phyloP scores from a whole-genome alignment of 2,329 filamentous ascomycete genomes.

The Cercospora beticola region DNA sequence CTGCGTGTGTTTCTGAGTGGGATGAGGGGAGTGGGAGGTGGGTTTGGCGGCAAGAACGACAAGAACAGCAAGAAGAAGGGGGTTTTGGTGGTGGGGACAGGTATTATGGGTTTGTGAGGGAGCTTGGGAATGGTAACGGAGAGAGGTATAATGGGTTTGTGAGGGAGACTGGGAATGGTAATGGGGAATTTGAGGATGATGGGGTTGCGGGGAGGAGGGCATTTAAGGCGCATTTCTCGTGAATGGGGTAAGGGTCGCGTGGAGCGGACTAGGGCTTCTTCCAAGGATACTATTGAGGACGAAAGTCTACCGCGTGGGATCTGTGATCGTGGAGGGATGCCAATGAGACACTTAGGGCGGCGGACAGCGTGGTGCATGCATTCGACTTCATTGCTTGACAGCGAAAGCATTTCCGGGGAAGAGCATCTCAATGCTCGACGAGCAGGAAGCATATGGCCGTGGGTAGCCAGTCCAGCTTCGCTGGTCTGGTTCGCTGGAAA shows the following conservation, averaged over 20 bases:
- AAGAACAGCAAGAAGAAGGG: not conserved
- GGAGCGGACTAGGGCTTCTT: no score
- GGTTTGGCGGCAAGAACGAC: not conserved
- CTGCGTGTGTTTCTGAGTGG: not conserved
- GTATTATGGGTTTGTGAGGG: not conserved
- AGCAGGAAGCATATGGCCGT: no score
- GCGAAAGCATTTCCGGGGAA: not conserved
- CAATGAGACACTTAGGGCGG: no score
- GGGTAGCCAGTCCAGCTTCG: no score
- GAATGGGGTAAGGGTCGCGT: not conserved
- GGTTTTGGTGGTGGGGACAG: not conserved
- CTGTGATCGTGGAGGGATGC: no score
- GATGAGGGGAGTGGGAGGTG: not conserved
- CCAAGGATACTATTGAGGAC: no score
- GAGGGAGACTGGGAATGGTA: not conserved
- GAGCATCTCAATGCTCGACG: no score
- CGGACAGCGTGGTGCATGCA: not conserved
- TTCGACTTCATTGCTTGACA: not conserved
- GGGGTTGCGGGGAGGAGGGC: not conserved
- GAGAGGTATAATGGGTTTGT: not conserved
- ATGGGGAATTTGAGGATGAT: not conserved
- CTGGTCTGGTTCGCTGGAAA: no score
- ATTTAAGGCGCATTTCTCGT: not conserved
- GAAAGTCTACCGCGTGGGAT: no score
- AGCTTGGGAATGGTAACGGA: no score